A percentile compares a stretch with the other conserved stretches of the same genome.
phyloP scores from a whole-genome alignment of 768 basidiomycete genomes.

The Fistulinella prunicolor region DNA sequence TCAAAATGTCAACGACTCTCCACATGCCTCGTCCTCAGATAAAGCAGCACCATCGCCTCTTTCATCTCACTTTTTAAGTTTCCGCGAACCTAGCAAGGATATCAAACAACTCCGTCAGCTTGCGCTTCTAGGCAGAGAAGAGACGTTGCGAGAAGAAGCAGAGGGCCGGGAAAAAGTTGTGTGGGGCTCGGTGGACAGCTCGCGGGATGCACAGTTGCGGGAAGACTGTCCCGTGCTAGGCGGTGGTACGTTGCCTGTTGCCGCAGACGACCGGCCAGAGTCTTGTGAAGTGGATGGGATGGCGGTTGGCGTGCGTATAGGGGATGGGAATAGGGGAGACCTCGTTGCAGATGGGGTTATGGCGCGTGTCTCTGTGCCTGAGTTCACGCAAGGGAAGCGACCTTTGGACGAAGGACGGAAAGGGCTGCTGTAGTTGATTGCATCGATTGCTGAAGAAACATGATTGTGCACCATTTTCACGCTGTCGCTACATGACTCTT shows the following conservation, averaged over 20 bases:
- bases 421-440: no score
- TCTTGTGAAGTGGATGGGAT: no score
- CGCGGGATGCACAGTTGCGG: not conserved
- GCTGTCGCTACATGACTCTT: no score
- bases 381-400: not conserved
- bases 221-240: not conserved
- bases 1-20: no score
- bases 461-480: no score
- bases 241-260: conserved; percentile 10
- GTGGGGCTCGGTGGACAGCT: conserved; percentile 23
- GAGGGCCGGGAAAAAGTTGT: conserved; percentile 48
- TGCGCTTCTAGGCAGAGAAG: conserved; percentile 43
- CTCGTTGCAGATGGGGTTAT: no score
- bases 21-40: no score
- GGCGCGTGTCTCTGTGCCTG: not conserved
- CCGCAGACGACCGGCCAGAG: not conserved
- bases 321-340: not conserved
- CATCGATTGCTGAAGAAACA: no score
- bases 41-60: no score
- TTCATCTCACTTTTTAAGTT: conserved; percentile 29
- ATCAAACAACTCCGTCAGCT: conserved; percentile 45
- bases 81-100: conserved; percentile 26
- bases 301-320: not conserved
- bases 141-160: conserved; percentile 39
- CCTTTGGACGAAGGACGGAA: not conserved